phyloP scores from a whole-genome alignment of 2,329 filamentous ascomycete species.

The Pestalotiopsis sp. region DNA sequence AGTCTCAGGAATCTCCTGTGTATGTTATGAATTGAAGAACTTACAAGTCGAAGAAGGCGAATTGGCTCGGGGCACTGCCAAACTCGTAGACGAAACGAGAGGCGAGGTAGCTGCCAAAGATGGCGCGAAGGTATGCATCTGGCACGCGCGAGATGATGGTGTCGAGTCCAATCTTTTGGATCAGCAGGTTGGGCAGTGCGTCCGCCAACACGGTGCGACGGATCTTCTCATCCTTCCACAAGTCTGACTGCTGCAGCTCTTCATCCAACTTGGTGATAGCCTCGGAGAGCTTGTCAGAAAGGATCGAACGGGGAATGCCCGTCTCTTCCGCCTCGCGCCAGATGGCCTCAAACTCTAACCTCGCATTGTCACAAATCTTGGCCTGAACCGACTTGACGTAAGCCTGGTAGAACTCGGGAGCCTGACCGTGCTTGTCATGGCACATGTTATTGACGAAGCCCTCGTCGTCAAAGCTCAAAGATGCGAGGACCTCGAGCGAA shows the following conservation, averaged over 20 bases:
- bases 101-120: slow-evolving; percentile 94
- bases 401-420: slow-evolving; percentile 87
- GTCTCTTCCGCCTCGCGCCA: slow-evolving; percentile 92
- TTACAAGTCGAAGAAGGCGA: slow-evolving; percentile 98
- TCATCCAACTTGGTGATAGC: slow-evolving; percentile 97
- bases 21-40: slow-evolving; percentile 39
- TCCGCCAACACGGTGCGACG: slow-evolving; percentile 79
- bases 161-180: slow-evolving; percentile 89
- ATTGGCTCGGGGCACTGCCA: slow-evolving; percentile 89
- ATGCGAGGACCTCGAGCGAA: slow-evolving; percentile 92
- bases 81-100: slow-evolving; percentile 96
- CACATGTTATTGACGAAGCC: slow-evolving; percentile 95
- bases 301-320: slow-evolving; percentile 76
- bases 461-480: slow-evolving; percentile 88
- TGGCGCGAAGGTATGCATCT: slow-evolving; percentile 87
- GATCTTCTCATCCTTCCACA: slow-evolving; percentile 85
- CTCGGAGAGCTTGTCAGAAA: slow-evolving; percentile 87
- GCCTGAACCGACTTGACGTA: slow-evolving; percentile 93
- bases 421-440: slow-evolving; percentile 69
- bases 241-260: slow-evolving; percentile 88
- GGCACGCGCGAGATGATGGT: slow-evolving; percentile 87
- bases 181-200: slow-evolving; percentile 80
- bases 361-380: slow-evolving; percentile 88
- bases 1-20: slow-evolving; percentile 26
- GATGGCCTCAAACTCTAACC: slow-evolving; percentile 95